Evolutionary conservation across 2,329 filamentous ascomycete genomes (phyloP).

Genomic region (Ascocoryne sarcoides): DNA sequence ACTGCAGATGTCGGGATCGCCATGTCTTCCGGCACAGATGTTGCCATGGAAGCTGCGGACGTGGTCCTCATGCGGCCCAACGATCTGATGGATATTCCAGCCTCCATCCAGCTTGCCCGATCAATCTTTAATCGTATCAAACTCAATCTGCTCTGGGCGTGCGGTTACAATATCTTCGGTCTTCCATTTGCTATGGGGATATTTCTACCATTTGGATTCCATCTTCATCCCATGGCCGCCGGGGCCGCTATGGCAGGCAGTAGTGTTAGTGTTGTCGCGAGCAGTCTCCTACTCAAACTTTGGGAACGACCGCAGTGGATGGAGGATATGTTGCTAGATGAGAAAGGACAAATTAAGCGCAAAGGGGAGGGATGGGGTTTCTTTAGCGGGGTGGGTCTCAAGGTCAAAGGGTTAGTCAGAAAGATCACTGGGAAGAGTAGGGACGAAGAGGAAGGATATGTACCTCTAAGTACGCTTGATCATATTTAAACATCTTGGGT

Average conservation of each 20-base stretch:
- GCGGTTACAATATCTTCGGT: constrained; percentile 83
- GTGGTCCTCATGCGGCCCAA: constrained; percentile 92
- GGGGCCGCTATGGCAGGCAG: constrained; percentile 89
- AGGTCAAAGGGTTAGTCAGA: constrained; percentile 34
- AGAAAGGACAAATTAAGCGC: constrained; percentile 36
- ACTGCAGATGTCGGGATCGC: constrained; percentile 91
- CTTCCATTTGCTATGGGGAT: constrained; percentile 95
- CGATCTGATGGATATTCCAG: constrained; percentile 87
- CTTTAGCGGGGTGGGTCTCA: constrained; percentile 32
- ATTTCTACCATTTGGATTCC: constrained; percentile 80
- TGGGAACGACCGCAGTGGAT: constrained; percentile 85
- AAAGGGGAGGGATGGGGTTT: constrained; percentile 28
- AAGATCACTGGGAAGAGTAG: constrained; percentile 30
- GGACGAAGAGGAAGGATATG: constrained; percentile 47
- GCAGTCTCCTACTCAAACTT: constrained; percentile 73
- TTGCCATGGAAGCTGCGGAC: constrained; percentile 95
- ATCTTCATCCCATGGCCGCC: constrained; percentile 88
- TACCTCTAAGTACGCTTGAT: constrained; percentile 39
- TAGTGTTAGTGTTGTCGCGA: constrained; percentile 81
- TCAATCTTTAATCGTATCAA: constrained; percentile 90
- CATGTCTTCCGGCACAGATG: constrained; percentile 85
- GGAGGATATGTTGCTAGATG: constrained; percentile 60
- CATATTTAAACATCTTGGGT: no score
- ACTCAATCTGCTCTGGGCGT: constrained; percentile 86
- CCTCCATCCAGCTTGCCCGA: constrained; percentile 70